Conservation (phyloP, 2,329 filamentous ascomycete genomes). For the Xylariomycetidae sp. region DNA sequence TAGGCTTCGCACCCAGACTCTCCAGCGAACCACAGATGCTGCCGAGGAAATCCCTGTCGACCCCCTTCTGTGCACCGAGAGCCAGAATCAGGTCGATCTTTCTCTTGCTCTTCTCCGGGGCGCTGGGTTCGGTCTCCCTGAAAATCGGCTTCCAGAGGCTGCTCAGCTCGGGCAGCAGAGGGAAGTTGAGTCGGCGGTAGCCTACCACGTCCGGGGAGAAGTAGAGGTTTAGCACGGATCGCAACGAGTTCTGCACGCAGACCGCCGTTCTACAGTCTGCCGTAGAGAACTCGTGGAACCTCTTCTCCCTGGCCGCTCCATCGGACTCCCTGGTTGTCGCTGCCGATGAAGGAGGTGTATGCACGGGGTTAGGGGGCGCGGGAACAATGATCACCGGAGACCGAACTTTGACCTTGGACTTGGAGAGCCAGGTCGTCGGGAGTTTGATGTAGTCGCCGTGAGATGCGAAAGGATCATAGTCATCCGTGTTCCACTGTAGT, state of each 20-base stretch:
- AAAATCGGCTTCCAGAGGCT: constrained; percentile 52
- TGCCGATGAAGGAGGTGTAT: constrained; percentile 32
- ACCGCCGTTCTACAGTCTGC: constrained; percentile 42
- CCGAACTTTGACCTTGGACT: constrained; percentile 12
- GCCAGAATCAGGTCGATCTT: constrained; percentile 56
- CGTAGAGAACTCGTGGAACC: constrained; percentile 42
- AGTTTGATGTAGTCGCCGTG: constrained; percentile 16
- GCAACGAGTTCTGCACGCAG: constrained; percentile 52
- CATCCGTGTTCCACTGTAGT: constrained; percentile 24
- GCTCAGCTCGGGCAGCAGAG: constrained; percentile 43
- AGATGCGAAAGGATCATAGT: constrained; percentile 44
- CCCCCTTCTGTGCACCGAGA: constrained; percentile 52
- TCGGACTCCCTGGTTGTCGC: background rate
- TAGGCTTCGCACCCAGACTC: constrained; percentile 46
- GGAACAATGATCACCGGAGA: constrained; percentile 12
- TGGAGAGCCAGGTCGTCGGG: constrained; percentile 4
- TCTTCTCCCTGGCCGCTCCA: constrained; percentile 26
- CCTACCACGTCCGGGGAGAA: constrained; percentile 44
- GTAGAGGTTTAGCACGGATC: constrained; percentile 45
- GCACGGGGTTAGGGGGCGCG: constrained; percentile 37
- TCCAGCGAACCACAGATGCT: constrained; percentile 49
- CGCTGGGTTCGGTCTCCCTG: constrained; percentile 22
- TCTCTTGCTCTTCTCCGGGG: constrained; percentile 10
- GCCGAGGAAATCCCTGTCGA: constrained; percentile 45
- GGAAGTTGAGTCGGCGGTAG: constrained; percentile 44